Evolutionary conservation across 306 rosid species (phyloP).

Genomic region (Cicer pinnatifidum): DNA sequence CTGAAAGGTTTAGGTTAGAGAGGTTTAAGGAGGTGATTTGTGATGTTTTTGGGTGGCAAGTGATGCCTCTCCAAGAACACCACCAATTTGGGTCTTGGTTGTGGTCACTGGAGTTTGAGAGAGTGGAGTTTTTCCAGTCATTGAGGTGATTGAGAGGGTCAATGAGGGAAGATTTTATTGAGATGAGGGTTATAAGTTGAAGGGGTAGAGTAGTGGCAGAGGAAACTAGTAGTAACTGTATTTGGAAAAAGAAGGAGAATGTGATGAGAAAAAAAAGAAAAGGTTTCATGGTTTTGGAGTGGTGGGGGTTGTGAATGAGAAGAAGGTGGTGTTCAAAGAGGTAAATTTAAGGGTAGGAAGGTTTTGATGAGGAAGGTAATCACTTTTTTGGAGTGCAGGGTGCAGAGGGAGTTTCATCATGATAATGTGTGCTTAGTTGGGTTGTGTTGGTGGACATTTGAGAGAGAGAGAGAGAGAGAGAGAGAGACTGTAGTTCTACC

Average conservation of each 20-base stretch:
- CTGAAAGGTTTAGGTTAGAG: slow-evolving; percentile 83
- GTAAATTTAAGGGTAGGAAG: slow-evolving; percentile 74
- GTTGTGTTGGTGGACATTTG: slow-evolving; percentile 70
- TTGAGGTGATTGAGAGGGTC: slow-evolving; percentile 71
- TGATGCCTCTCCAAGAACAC: slow-evolving; percentile 91
- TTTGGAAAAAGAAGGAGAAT: slow-evolving; percentile 51
- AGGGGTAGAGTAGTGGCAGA: slow-evolving; percentile 55
- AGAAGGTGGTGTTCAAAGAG: slow-evolving; percentile 48
- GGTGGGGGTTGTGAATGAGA: slow-evolving; percentile 56
- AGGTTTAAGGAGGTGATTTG: slow-evolving; percentile 69
- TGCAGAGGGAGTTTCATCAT: slow-evolving; percentile 87
- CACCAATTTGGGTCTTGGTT: slow-evolving; percentile 71
- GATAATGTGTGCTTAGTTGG: slow-evolving; percentile 77
- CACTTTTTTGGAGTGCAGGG: slow-evolving; percentile 91
- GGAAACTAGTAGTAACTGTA: slow-evolving; percentile 40
- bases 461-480: slow-evolving; percentile 23
- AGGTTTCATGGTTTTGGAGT: slow-evolving; percentile 70
- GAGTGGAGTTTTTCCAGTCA: slow-evolving; percentile 67
- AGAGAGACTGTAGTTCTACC: slow-evolving; percentile 39
- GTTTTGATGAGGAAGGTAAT: slow-evolving; percentile 67
- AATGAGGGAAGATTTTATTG: slow-evolving; percentile 67
- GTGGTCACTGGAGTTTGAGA: slow-evolving; percentile 44
- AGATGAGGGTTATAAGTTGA: slow-evolving; percentile 67
- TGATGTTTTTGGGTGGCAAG: slow-evolving; percentile 66
- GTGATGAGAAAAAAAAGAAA: slow-evolving; percentile 53